Evolutionary conservation across 2,329 filamentous ascomycete species (phyloP), one percentile per base, ranked within the genome.

Genomic region (Herpotrichia juniperi): DNA sequence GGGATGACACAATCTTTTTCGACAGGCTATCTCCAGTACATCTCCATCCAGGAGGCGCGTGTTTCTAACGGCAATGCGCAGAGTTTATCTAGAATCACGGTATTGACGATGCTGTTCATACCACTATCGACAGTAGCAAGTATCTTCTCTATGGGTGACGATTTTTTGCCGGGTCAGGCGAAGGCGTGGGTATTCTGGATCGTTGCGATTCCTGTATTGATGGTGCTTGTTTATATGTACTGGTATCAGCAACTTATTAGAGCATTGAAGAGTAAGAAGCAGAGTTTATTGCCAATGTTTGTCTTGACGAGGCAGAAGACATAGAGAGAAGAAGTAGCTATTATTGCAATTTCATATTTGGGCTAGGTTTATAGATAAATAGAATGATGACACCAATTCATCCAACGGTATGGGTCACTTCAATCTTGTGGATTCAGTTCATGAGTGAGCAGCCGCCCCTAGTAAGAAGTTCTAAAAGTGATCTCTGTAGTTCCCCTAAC

Each of bases 21-120:
- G 3, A 44, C 46, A 16, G 34, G 50, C 5, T 57, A 57, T 40
- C 35, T 54, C 7, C 47, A 54, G 12, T 51, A 50, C 25, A 46
- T 48, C 1, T 45, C 51, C 1, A 56, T 58, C 14, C 52, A 57
- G 31, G 47, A 50, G 19, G 47, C 47, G 25, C 37, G 47, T 5
- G 30, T 50, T 11, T 48, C 46, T 4, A 48, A 48, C 9, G 21
- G 11, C 11, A 48, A 48, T 42, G 46, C 46, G 9, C 46, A 42
- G 31, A 48, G 34, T 30, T 10, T 48, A 9, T 48, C 46, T 16
- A 39, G 25, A 4, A 48, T 48, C 5, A 48, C 46, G 5, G 46
- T 48, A 5, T 28, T 48, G 46, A 48, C 46, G 5, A 48, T 48
- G 46, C 17, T 48, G 5, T 48, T 48, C 32, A 48, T 48, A 25